A percentile compares a stretch with the other conserved stretches of the same genome.
phyloP scores from a whole-genome alignment of 139 green algal species.

The Yamagishiella unicocca region DNA sequence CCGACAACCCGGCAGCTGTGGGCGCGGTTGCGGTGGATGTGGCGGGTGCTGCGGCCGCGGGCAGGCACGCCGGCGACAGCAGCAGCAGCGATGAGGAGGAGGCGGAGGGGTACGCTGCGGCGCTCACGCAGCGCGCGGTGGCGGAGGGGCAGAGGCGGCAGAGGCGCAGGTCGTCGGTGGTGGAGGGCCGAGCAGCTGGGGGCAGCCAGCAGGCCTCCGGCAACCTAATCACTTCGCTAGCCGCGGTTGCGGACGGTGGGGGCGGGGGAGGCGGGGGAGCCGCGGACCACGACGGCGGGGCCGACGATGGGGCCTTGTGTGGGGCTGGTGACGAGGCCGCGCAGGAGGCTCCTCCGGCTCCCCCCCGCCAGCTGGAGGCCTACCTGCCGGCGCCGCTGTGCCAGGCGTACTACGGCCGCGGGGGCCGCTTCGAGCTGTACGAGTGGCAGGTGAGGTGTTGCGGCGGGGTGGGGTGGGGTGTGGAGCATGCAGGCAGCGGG shows the following conservation, averaged over 20 bases:
- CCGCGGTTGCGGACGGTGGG: not conserved
- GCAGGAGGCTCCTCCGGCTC: not conserved
- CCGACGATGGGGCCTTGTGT: not conserved
- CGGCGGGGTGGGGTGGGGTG: too few species aligned
- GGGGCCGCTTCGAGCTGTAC: slow-evolving; percentile 77
- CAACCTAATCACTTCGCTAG: slow-evolving; percentile 3
- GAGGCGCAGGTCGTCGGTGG: not conserved
- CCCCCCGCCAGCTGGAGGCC: slow-evolving; percentile 23
- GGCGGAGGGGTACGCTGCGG: not conserved
- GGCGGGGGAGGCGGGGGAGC: not conserved
- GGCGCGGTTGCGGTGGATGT: too few species aligned
- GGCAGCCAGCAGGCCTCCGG: slow-evolving; percentile 6
- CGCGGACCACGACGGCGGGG: not conserved
- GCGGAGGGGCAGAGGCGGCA: not conserved
- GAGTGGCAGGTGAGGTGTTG: slow-evolving; percentile 74
- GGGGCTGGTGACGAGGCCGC: not conserved
- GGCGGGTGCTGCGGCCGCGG: too few species aligned
- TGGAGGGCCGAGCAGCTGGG: not conserved
- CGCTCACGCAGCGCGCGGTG: slow-evolving; percentile 20
- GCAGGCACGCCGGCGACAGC: not conserved
- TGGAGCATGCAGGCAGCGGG: too few species aligned
- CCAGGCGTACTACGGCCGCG: slow-evolving; percentile 54
- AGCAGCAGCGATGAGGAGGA: slow-evolving; percentile 29
- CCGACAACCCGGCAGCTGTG: not conserved
- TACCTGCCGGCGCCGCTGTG: slow-evolving; percentile 67